Conservation (phyloP, 179 eudicot genomes). For the Pouteria campechiana region DNA sequence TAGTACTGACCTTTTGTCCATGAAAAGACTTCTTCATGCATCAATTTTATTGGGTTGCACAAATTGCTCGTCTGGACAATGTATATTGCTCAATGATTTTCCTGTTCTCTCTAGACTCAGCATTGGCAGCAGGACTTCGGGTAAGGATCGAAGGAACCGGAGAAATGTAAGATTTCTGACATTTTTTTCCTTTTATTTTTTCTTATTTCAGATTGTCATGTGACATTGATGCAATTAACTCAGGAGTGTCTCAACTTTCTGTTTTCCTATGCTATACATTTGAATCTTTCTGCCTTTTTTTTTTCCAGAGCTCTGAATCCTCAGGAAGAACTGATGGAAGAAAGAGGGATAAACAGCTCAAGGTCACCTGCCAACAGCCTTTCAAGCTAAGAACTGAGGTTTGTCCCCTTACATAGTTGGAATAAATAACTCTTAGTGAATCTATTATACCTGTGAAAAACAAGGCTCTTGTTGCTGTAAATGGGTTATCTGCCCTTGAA, state of each 20-base stretch:
- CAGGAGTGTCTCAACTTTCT: too few relatives aligned
- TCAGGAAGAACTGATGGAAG: slow-evolving; percentile 43
- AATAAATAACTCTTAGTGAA: too few relatives aligned
- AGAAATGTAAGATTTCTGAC: slow-evolving; percentile 48
- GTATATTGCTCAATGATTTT: neutral
- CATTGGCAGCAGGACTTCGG: slow-evolving; percentile 40
- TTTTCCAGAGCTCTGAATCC: slow-evolving; percentile 54
- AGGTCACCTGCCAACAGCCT: slow-evolving; percentile 58
- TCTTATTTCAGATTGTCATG: too few relatives aligned
- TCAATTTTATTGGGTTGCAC: too few relatives aligned
- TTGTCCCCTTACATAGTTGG: too few relatives aligned
- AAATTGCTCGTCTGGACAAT: too few relatives aligned
- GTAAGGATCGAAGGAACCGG: slow-evolving; percentile 45
- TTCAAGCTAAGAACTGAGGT: slow-evolving; percentile 92
- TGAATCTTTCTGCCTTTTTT: neutral
- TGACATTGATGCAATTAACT: too few relatives aligned
- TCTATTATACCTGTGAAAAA: too few relatives aligned
- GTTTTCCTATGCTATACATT: too few relatives aligned
- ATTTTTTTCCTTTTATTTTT: neutral
- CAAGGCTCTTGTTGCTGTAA: too few relatives aligned
- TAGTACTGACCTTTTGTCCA: slow-evolving; percentile 1
- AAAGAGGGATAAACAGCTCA: slow-evolving; percentile 53
- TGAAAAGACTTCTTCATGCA: too few relatives aligned
- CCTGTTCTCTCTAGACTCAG: slow-evolving; percentile 13
- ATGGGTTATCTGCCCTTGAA: too few relatives aligned